Evolutionary conservation across 108 stramenopile genomes (phyloP), one percentile per base, ranked within the genome.

Genomic region (Parmales sp.): DNA sequence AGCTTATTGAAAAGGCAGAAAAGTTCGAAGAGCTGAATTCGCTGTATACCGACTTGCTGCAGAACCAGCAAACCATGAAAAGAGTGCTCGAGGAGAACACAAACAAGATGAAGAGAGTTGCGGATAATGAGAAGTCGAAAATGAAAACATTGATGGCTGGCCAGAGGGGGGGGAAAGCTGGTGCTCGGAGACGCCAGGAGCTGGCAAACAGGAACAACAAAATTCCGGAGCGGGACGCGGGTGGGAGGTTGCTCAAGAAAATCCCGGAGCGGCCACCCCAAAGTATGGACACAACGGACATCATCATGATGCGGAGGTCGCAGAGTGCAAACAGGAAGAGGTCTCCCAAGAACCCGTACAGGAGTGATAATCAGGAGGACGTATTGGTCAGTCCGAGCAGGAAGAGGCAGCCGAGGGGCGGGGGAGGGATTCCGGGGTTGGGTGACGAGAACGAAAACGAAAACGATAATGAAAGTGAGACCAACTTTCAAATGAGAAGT

Each of bases 91-190:
- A 20, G 26, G 54, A 13, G 31, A 28, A 60, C 31, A 11, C 13
- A 16, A 34, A 28, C 11, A 34, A 60, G 54, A 20, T 60, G 54
- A 60, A 34, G 26, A 60, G 36, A 34, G 54, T 60, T 20, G 36
- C 16, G 54, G 54, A 60, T 3, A 28, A 34, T 6, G 54, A 60
- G 54, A 60, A 60, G 26, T n/a, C n/a, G n/a, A n/a, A n/a, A n/a
- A n/a, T n/a, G n/a, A n/a, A n/a, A n/a, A 60, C 54, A 34, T 34
- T 60, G 29, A 60, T 28, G 54, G 54, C 54, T 3, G 54, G 54
- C 16, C 26, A 34, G 26, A 60, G 54, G 54, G 54, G 54, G 26
- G 54, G 54, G 20, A n/a, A n/a, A n/a, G n/a, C n/a, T n/a, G n/a
- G n/a, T n/a, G n/a, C n/a, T n/a, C n/a, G n/a, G n/a, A n/a, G n/a